Evolutionary conservation across 2,329 filamentous ascomycete species (phyloP).

Genomic region (Tetracladium maxilliforme): DNA sequence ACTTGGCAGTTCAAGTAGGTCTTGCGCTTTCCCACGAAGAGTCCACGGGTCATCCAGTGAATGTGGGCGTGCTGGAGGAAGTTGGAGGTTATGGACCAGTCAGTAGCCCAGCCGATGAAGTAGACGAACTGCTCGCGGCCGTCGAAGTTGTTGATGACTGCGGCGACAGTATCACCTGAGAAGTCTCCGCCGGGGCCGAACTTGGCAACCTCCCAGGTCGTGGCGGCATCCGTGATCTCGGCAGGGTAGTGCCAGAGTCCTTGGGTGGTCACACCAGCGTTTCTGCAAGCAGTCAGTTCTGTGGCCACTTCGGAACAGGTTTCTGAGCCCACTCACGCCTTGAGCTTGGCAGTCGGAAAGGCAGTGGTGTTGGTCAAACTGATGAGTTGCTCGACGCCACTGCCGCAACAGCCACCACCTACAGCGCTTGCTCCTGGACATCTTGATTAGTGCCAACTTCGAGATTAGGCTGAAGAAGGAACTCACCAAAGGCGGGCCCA

Average conservation of each 20-base stretch:
- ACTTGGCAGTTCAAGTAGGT: slow-evolving; percentile 19
- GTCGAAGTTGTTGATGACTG: slow-evolving; percentile 42
- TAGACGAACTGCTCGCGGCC: slow-evolving; percentile 46
- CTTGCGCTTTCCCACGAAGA: slow-evolving; percentile 19
- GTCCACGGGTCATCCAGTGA: slow-evolving; percentile 42
- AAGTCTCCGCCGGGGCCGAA: slow-evolving; percentile 30
- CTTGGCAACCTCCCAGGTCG: slow-evolving; percentile 36
- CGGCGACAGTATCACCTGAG: slow-evolving; percentile 27
- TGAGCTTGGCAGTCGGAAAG: slow-evolving; percentile 38
- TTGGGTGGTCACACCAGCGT: slow-evolving; percentile 28
- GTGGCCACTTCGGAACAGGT: not conserved
- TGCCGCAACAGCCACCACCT: slow-evolving; percentile 26
- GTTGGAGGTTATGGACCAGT: slow-evolving; percentile 32
- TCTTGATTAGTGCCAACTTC: no score
- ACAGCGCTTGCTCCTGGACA: slow-evolving; percentile 3
- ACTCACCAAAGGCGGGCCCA: slow-evolving; percentile 29
- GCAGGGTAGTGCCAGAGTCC: slow-evolving; percentile 46
- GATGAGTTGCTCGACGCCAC: slow-evolving; percentile 32
- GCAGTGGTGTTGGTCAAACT: slow-evolving; percentile 35
- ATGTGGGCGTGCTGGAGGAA: slow-evolving; percentile 48
- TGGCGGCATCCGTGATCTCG: slow-evolving; percentile 32
- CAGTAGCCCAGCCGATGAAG: slow-evolving; percentile 34
- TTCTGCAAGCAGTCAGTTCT: slow-evolving; percentile 8
- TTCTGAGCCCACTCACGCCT: slow-evolving; percentile 17
- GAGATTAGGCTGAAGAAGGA: no score